Evolutionary conservation across 768 basidiomycete species (phyloP).

Genomic region (Clathrus columnatus): DNA sequence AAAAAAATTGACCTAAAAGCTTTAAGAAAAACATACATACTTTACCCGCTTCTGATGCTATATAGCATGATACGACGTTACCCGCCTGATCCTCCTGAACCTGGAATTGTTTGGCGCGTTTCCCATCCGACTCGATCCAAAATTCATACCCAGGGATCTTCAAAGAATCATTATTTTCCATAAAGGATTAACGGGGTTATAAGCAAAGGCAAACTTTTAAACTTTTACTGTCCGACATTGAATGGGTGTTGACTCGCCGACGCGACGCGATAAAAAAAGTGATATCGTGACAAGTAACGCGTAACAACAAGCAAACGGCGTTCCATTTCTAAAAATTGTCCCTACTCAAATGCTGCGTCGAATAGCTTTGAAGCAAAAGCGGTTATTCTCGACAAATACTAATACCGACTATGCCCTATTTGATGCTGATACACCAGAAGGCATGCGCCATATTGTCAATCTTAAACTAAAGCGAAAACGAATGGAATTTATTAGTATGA

Average conservation of each 20-base stretch:
- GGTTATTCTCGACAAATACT: background rate
- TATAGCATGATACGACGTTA: background rate
- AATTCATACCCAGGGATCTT: background rate
- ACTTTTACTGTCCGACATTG: too few species aligned
- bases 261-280: too few species aligned
- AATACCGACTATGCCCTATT: background rate
- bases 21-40: background rate
- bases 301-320: background rate
- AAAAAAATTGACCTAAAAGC: too few species aligned
- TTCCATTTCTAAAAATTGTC: background rate
- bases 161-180: background rate
- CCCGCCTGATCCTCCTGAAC: background rate
- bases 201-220: too few species aligned
- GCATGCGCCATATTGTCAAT: constrained; percentile 4
- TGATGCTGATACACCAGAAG: constrained; percentile 2
- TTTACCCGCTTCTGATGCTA: background rate
- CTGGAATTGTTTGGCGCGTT: background rate
- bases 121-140: background rate
- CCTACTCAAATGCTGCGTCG: background rate
- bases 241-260: too few species aligned
- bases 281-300: too few species aligned
- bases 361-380: background rate
- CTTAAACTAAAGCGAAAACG: constrained; percentile 43
- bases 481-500: constrained; percentile 45
- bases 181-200: too few species aligned